phyloP scores from a whole-genome alignment of 1,284 basidiomycete species.

The Termitomyces sp. region DNA sequence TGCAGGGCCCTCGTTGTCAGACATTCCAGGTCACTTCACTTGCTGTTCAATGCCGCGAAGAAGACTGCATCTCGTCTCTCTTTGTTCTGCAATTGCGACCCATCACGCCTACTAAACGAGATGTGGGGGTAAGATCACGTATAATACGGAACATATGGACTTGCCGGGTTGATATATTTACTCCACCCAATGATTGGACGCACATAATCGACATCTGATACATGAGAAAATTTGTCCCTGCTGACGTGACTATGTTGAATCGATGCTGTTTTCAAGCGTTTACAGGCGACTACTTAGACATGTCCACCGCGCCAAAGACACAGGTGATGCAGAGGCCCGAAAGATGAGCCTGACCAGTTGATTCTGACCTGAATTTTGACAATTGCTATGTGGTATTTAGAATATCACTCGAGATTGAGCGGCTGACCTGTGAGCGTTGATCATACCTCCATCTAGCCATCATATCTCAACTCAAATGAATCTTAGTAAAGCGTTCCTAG shows the following conservation, averaged over 20 bases:
- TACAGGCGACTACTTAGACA: neutral
- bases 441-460: neutral
- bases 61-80: no score
- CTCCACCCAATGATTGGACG: neutral
- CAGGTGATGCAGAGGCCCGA: neutral
- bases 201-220: no score
- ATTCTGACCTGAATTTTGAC: neutral
- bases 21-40: no score
- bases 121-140: neutral
- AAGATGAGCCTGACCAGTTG: no score
- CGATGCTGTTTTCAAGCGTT: neutral
- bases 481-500: no score
- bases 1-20: no score
- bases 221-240: no score
- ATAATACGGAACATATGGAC: neutral
- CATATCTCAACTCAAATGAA: no score
- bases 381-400: neutral
- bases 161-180: neutral
- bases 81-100: no score
- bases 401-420: neutral
- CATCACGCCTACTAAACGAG: neutral
- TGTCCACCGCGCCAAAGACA: neutral
- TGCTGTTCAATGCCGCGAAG: no score
- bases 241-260: no score
- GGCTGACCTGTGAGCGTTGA: no score